phyloP scores from a whole-genome alignment of 2,329 filamentous ascomycete species.

The Cladosporium cucumerinum region DNA sequence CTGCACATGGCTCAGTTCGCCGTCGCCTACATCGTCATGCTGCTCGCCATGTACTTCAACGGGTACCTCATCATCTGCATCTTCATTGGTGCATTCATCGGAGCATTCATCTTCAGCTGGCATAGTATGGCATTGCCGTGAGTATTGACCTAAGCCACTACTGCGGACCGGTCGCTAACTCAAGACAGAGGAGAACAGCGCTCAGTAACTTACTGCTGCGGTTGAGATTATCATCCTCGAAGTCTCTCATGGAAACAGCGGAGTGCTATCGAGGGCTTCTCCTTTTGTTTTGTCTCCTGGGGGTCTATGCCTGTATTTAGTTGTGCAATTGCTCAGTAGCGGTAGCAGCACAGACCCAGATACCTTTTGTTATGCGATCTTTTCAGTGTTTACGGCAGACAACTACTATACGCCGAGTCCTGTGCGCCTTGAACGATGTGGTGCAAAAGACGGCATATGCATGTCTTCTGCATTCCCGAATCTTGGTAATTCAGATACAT shows the following conservation, averaged over 20 bases:
- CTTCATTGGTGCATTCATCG: conserved; percentile 71
- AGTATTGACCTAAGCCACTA: not conserved
- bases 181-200: conserved; percentile 19
- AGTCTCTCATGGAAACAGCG: not conserved
- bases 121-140: conserved; percentile 39
- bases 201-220: conserved; percentile 27
- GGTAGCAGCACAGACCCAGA: not conserved
- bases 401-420: not conserved
- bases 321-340: not conserved
- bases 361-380: not conserved
- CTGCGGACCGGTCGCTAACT: conserved; percentile 8
- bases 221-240: conserved; percentile 14
- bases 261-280: too few species aligned
- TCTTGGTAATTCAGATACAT: not conserved
- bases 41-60: conserved; percentile 61
- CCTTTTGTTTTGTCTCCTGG: not conserved
- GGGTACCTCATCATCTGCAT: conserved; percentile 78
- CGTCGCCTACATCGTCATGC: conserved; percentile 76
- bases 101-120: conserved; percentile 72
- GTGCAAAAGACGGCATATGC: too few species aligned
- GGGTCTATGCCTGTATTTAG: not conserved
- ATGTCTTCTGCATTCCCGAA: too few species aligned
- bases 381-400: not conserved
- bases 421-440: not conserved
- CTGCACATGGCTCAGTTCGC: conserved; percentile 70